Evolutionary conservation across 306 rosid species (phyloP), one percentile per base, ranked within the genome.

Genomic region (Macrotyloma uniflorum): DNA sequence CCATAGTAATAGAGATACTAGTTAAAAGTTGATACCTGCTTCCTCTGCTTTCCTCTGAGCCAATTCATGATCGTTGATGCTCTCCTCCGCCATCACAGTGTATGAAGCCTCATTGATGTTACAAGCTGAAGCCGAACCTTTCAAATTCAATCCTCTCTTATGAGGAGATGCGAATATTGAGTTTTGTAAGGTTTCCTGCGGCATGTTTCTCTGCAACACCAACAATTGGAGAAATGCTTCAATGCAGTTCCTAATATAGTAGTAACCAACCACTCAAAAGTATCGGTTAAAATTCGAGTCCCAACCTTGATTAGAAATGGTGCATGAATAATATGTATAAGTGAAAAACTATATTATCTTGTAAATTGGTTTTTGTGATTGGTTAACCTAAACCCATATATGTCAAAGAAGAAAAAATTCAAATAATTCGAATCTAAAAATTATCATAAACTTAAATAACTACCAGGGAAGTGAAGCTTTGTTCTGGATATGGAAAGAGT

Each of bases 1-100:
- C 4, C 42, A 36, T 36, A 36, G 11, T 36, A 2, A 30, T 2
- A 2, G 33, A 0, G 20, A 9, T 20, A 65, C 12, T 4, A 65
- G 18, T 49, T 23, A 4, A 59, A 28, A 59, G 2, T 15, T 30
- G 45, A 38, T 70, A 93, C 98, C 98, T 83, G 98, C 97, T 88
- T 94, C 98, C 86, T 86, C 98, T n/a, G 98, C 97, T 89, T 94
- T 94, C 63, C 98, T 87, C 30, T 90, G 95, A 79, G 98, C 98
- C 80, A 94, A 85, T 79, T 94, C 98, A 80, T 86, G 89, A 74
- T 94, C 98, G 70, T 90, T 86, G 86, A 94, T 86, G 47, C 82
- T 84, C 42, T 94, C 98, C 10, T 94, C 98, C 2, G 83, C 97
- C 3, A 82, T 68, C 30, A 45, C 67, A 0, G 5, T 20, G 82